phyloP scores from a whole-genome alignment of 345 rosid genomes.

The Citropsis articulata region DNA sequence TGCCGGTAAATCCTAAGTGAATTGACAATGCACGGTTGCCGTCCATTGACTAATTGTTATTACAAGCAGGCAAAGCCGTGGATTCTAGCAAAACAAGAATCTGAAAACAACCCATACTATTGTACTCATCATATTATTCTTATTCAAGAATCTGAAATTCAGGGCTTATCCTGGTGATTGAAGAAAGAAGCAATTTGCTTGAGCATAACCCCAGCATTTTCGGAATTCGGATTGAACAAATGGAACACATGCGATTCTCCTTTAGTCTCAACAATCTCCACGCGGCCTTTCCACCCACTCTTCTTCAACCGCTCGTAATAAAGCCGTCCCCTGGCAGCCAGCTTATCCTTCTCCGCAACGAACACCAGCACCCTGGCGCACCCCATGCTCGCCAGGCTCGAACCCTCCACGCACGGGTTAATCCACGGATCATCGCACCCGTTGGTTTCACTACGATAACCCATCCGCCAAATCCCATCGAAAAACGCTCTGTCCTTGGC shows the following conservation, averaged over 20 bases:
- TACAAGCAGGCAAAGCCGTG: no score
- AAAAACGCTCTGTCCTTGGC: neutral
- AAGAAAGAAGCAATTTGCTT: neutral
- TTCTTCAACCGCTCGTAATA: neutral
- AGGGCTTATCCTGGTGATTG: neutral
- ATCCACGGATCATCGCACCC: neutral
- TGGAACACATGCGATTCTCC: neutral
- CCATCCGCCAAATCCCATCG: neutral
- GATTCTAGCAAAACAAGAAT: no score
- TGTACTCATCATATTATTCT: no score
- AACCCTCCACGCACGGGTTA: neutral
- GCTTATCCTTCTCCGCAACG: neutral
- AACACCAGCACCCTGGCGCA: neutral
- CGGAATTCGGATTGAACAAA: neutral
- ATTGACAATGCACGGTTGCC: no score
- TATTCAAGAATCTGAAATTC: neutral
- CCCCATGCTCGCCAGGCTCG: neutral
- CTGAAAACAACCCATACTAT: no score
- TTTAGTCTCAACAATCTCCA: neutral
- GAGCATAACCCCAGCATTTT: neutral
- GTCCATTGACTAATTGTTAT: no score
- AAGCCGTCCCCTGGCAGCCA: neutral
- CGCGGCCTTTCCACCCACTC: neutral
- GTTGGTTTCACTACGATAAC: neutral
- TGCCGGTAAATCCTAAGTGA: no score